Percentiles rank a stretch among this genome's conserved stretches.
Evolutionary conservation across 768 basidiomycete genomes (phyloP).

Genomic region (Russula compacta): DNA sequence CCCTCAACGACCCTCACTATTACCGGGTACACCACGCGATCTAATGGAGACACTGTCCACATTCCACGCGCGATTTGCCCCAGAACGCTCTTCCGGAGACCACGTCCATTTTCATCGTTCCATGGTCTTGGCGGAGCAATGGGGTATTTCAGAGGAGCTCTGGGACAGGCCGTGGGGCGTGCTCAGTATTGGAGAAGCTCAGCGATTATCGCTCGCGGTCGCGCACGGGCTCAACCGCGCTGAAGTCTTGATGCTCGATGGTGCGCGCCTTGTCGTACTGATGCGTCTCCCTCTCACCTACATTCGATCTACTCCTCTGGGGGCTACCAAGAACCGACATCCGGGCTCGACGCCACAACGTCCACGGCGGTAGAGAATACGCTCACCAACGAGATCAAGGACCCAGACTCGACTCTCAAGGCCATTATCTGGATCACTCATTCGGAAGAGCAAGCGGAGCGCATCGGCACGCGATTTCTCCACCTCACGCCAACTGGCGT

Average conservation of each 20-base stretch:
- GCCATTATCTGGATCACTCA: conserved; percentile 86
- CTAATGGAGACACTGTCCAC: conserved; percentile 51
- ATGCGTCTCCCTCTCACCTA: background rate
- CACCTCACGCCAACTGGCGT: conserved; percentile 27
- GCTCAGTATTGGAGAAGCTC: conserved; percentile 80
- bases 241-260: conserved; percentile 73
- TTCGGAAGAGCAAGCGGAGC: conserved; percentile 66
- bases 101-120: conserved; percentile 22
- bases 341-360: conserved; percentile 68
- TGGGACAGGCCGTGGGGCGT: conserved; percentile 77
- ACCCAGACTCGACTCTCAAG: conserved; percentile 43
- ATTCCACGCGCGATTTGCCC: conserved; percentile 37
- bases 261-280: conserved; percentile 29
- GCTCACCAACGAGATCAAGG: conserved; percentile 43
- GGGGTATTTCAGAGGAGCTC: conserved; percentile 58
- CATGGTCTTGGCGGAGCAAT: conserved; percentile 46
- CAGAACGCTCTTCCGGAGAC: conserved; percentile 22
- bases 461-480: conserved; percentile 65
- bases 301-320: background rate
- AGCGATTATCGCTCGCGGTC: conserved; percentile 71
- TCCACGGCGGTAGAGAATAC: conserved; percentile 58
- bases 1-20: conserved; percentile 81
- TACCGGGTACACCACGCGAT: conserved; percentile 69
- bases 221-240: conserved; percentile 66
- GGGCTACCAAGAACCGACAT: conserved; percentile 67